A percentile compares a stretch with the other conserved stretches of the same genome.
These are phyloP conservation scores for Populus ilicifolia DNA, from an alignment of 345 rosid genomes.

Conservation along the genomic window DNA sequence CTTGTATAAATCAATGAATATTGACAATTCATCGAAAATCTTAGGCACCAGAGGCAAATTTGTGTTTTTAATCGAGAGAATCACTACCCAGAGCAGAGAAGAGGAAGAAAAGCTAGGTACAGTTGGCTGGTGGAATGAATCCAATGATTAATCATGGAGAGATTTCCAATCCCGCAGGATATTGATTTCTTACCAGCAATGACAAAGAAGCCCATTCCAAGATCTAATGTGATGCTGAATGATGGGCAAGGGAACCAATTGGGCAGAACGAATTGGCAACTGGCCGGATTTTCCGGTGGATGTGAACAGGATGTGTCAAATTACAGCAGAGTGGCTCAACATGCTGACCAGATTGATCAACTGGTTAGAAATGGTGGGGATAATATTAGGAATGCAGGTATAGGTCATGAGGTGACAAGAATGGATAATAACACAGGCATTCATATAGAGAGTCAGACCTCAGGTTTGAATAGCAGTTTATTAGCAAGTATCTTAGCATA, in stretches of 20 bases:
- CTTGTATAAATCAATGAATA: not conserved
- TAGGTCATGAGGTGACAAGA: constrained; percentile 13
- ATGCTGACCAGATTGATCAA: constrained; percentile 24
- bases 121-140: constrained; percentile 9
- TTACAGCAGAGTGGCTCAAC: constrained; percentile 17
- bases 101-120: not conserved
- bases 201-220: constrained; percentile 34
- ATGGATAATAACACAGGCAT: constrained; percentile 25
- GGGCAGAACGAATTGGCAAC: constrained; percentile 31
- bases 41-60: not conserved
- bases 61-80: not conserved
- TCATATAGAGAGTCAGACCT: constrained; percentile 12
- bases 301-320: constrained; percentile 15
- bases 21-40: not conserved
- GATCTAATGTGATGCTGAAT: constrained; percentile 23
- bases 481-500: constrained; percentile 16
- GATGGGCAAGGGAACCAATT: constrained; percentile 21
- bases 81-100: not conserved
- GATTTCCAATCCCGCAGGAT: constrained; percentile 25
- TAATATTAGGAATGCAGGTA: constrained; percentile 11
- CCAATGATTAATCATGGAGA: constrained; percentile 33
- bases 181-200: constrained; percentile 46
- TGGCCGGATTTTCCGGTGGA: constrained; percentile 23
- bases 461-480: constrained; percentile 18
- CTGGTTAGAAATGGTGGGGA: constrained; percentile 15